phyloP scores from a whole-genome alignment of 2,329 filamentous ascomycete genomes.

The Colletotrichum sp. region DNA sequence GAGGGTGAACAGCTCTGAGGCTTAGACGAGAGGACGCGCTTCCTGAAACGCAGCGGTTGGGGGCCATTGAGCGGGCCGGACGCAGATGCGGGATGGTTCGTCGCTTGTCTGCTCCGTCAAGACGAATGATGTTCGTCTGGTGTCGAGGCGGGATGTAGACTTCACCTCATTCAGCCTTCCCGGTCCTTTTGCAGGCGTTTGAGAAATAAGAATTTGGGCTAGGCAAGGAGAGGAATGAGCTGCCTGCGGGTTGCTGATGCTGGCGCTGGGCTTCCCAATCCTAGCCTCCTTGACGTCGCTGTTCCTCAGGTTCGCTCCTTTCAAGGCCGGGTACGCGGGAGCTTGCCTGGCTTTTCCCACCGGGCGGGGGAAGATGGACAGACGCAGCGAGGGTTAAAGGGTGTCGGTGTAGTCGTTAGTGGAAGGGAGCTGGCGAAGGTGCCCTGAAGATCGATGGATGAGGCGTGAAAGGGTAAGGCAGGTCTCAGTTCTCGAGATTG shows the following conservation, averaged over 20 bases:
- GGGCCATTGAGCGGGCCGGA: background rate
- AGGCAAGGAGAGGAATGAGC: background rate
- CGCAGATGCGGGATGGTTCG: background rate
- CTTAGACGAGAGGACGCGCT: constrained; percentile 11
- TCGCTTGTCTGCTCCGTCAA: background rate
- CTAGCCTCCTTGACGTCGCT: background rate
- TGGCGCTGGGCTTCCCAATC: background rate
- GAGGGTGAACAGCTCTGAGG: background rate
- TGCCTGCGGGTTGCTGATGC: background rate
- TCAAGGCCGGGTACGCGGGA: background rate
- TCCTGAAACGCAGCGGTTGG: constrained; percentile 19
- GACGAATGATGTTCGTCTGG: background rate
- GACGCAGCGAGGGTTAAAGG: background rate
- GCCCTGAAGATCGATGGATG: background rate
- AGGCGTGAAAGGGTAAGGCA: background rate
- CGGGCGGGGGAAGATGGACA: background rate
- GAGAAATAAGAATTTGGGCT: background rate
- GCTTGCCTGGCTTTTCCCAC: background rate
- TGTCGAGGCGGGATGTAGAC: background rate
- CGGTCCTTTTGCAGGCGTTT: background rate
- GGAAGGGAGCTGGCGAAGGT: background rate
- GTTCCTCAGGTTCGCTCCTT: background rate
- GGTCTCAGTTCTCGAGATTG: constrained; percentile 8
- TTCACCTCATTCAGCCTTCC: background rate
- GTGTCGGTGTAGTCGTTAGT: background rate